A percentile compares a stretch with the other conserved stretches of the same genome.
Evolutionary conservation across 257 asterid genomes (phyloP).

Genomic region (Ajuga chamaepitys): DNA sequence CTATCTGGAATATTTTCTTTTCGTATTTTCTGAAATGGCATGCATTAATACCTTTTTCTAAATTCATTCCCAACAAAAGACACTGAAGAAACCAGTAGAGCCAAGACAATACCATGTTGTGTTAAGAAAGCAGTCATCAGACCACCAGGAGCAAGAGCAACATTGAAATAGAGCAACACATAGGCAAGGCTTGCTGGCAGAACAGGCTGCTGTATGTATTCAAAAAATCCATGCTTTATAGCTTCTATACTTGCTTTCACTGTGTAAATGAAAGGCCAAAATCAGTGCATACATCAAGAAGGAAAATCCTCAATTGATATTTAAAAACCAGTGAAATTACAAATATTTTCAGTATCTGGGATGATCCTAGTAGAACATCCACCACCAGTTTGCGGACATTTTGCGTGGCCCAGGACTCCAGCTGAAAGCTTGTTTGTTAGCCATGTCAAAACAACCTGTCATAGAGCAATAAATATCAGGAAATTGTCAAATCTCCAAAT

Average conservation of each 20-base stretch:
- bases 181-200: conserved; percentile 93
- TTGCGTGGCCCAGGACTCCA: conserved; percentile 76
- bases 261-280: conserved; percentile 15
- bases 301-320: conserved; percentile 2
- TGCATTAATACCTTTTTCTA: background rate
- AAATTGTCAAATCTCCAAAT: conserved; percentile 1
- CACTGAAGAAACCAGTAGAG: conserved; percentile 9
- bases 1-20: no score
- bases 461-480: conserved; percentile 15
- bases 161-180: conserved; percentile 83
- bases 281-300: conserved; percentile 22
- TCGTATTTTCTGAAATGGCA: background rate
- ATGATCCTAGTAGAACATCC: conserved; percentile 30
- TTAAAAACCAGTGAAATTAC: conserved; percentile 28
- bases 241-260: conserved; percentile 54
- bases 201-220: conserved; percentile 91
- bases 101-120: conserved; percentile 53
- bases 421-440: conserved; percentile 81
- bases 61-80: background rate
- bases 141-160: conserved; percentile 89
- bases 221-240: conserved; percentile 83
- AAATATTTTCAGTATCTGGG: conserved; percentile 45
- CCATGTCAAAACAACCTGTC: conserved; percentile 71
- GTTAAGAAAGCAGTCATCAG: conserved; percentile 96
- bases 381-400: conserved; percentile 39